Evolutionary conservation across 176 grass and related monocot species (phyloP), one percentile per base, ranked within the genome.

Genomic region (Bothriochloa decipiens): DNA sequence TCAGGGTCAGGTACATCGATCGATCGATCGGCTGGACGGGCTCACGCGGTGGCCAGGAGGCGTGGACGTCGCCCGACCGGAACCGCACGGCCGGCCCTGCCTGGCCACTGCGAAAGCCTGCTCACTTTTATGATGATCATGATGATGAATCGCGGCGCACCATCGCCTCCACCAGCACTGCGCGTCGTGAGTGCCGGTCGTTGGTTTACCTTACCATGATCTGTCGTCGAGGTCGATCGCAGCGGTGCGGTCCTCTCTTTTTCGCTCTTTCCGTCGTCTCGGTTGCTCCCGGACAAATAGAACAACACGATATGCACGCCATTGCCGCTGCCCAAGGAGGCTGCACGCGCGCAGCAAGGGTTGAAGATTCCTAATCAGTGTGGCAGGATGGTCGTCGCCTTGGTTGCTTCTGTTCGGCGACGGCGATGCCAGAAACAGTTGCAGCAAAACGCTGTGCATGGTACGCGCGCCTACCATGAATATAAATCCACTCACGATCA

Each of bases 111-210:
- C 68, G 14, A 26, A 47, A 75, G 45, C 46, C 61, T 15, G 4
- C 3, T 5, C 11, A 2, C 27, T 80, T 79, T 65, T 81, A 1
- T 20, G 0, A n/a, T 10, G 52, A n/a, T n/a, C 20, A n/a, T 13
- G n/a, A 13, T 27, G 70, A 18, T 40, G 68, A 36, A 47, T 47
- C 42, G 69, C 22, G 46, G 72, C 52, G 76, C 87, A 53, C 70
- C 29, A 23, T 15, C 33, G 16, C 65, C 27, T 6, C 11, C 43
- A 4, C 11, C 41, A 35, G 11, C 58, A 27, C 49, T 7, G 46
- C 46, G 12, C 46, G 53, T 14, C n/a, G 18, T 11, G 1, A 1
- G 62, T 57, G 70, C 18, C 36, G 65, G 5, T 57, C 53, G 29
- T 10, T 47, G 22, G 69, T 17, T 36, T 23, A 36, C 25, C 57